Base-by-base conservation (phyloP, 345 rosid species). In the Camelina laxa region DNA sequence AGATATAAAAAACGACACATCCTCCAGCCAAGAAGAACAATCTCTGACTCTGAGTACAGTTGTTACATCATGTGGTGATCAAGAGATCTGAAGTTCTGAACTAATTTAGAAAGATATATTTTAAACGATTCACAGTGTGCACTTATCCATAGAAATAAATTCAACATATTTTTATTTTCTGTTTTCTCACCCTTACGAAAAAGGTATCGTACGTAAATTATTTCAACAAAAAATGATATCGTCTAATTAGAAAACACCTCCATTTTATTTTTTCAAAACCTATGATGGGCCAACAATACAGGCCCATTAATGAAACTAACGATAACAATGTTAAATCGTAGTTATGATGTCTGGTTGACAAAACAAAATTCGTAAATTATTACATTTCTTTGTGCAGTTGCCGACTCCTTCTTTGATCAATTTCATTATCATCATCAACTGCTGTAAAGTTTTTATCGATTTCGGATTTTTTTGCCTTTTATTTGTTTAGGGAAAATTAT, bases 1-100 rank as follows among this genome's bases (percentile, higher is more conserved):
- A 39, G 6, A 38, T 3, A 7, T 0, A 11, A 6, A 60, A 38
- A 60, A 41, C 66, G 50, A 61, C 50, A 58, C 22, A 1, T 33
- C 36, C 62, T 16, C 19, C 69, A 48, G 41, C 30, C 39, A 65
- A n/a, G n/a, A n/a, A n/a, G 14, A 9, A 9, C 35, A 58, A 58
- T 58, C 22, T 58, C 62, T 10, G 6, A 39, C 22, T 58, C 62
- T 10, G 6, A 39, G 22, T 22, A 39, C 31, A 60, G 49, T 60
- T 60, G 49, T 60, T 20, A 53, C 49, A 60, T 60, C 33, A 19
- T 38, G 12, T 38, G 49, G 33, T 39, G 12, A 39, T 38, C 31
- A 60, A 38, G 47, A 38, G 7, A 39, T 60, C 12, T 60, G 9
- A 60, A 38, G 7, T 20, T 60, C 12, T 60, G 9, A 20, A 20